phyloP scores from a whole-genome alignment of 192 early-diverging fungal genomes.

The Coemansia sp. region DNA sequence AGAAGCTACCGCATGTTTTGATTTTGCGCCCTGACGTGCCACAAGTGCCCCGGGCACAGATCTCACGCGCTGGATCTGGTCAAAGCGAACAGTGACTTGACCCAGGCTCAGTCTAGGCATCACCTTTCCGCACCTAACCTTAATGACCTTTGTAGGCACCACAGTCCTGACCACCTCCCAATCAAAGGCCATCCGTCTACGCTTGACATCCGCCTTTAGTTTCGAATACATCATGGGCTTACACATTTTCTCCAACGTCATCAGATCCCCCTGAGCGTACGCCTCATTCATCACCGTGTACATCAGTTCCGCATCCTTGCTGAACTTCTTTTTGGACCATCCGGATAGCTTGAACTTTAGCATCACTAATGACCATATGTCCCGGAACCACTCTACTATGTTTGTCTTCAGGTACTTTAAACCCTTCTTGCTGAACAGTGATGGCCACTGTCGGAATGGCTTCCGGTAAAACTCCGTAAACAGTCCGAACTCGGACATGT shows the following conservation, averaged over 20 bases:
- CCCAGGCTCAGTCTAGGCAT: slow-evolving; percentile 52
- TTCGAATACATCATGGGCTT: slow-evolving; percentile 61
- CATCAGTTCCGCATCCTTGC: slow-evolving; percentile 58
- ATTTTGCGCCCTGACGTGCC: too few relatives aligned
- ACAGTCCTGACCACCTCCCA: slow-evolving; percentile 63
- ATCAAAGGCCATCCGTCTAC: slow-evolving; percentile 55
- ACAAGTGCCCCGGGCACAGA: slow-evolving; percentile 12
- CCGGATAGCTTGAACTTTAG: slow-evolving; percentile 28
- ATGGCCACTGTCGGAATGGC: slow-evolving; percentile 18
- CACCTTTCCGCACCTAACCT: slow-evolving; percentile 58
- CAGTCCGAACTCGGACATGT: slow-evolving; percentile 38
- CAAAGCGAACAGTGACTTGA: slow-evolving; percentile 66
- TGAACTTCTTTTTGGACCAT: slow-evolving; percentile 61
- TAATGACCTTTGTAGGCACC: slow-evolving; percentile 59
- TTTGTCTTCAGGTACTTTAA: not conserved
- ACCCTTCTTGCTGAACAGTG: slow-evolving; percentile 16
- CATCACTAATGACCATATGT: slow-evolving; percentile 17
- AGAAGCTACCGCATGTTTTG: slow-evolving; percentile 48
- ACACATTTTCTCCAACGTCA: slow-evolving; percentile 59
- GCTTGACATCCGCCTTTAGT: slow-evolving; percentile 63
- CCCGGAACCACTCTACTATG: slow-evolving; percentile 3
- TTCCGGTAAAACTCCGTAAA: slow-evolving; percentile 15
- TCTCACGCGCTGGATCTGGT: slow-evolving; percentile 61
- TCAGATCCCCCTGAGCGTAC: slow-evolving; percentile 63
- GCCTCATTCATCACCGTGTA: slow-evolving; percentile 70